Evolutionary conservation across 352 stramenopile genomes (phyloP).

Genomic region (Pythium folliculosum): DNA sequence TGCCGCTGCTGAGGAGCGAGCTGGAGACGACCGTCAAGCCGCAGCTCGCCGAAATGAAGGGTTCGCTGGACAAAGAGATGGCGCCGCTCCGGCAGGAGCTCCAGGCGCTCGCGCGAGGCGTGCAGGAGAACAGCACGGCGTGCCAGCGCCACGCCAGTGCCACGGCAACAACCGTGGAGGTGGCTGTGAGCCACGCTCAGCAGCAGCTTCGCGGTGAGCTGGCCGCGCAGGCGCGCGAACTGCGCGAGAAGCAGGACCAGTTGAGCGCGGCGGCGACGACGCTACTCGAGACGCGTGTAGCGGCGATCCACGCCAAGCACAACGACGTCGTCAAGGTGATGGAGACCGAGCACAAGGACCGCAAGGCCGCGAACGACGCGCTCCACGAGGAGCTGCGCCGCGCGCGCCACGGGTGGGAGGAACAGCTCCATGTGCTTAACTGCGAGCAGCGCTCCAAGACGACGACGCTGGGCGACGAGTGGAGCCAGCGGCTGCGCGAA

Average conservation of each 20-base stretch:
- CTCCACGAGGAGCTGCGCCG: conserved; percentile 49
- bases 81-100: conserved; percentile 9
- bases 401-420: conserved; percentile 47
- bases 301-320: conserved; percentile 15
- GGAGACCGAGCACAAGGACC: conserved; percentile 50
- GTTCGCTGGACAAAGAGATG: background rate
- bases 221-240: conserved; percentile 6
- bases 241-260: conserved; percentile 24
- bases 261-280: conserved; percentile 2
- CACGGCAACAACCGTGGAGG: background rate
- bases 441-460: conserved; percentile 44
- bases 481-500: conserved; percentile 36
- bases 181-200: conserved; percentile 12
- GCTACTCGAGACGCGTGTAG: conserved; percentile 7
- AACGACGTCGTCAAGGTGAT: conserved; percentile 24
- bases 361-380: conserved; percentile 38
- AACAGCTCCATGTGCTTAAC: conserved; percentile 42
- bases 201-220: conserved; percentile 19
- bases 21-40: background rate
- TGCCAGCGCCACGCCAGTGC: conserved; percentile 8
- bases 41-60: background rate
- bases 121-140: conserved; percentile 14
- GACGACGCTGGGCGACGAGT: conserved; percentile 29
- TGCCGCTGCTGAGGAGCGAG: conserved; percentile 24
- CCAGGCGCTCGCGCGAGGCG: background rate